Percentiles rank a stretch among this genome's conserved stretches.
Conservation (phyloP, 2,329 filamentous ascomycete genomes). For the Colletotrichum chlorophyti region DNA sequence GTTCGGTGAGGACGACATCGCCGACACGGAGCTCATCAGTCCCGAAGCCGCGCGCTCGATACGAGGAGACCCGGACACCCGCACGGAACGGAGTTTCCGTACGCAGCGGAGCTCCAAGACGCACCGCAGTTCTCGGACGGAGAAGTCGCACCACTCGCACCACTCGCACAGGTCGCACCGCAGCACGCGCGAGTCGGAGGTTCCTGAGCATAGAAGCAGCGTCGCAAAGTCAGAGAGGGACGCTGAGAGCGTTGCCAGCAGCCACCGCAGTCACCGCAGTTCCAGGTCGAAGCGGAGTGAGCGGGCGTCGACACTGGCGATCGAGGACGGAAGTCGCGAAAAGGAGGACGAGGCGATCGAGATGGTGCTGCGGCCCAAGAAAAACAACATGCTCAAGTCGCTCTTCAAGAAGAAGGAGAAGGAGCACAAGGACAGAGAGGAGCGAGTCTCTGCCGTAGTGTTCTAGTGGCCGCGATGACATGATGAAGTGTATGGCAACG, state of each 20-base stretch:
- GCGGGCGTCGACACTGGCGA: conserved; percentile 38
- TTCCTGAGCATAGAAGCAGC: conserved; percentile 33
- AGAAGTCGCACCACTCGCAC: conserved; percentile 38
- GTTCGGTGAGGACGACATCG: conserved; percentile 52
- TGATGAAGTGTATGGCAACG: no score
- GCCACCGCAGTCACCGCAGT: conserved; percentile 40
- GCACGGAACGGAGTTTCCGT: conserved; percentile 42
- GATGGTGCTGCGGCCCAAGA: conserved; percentile 53
- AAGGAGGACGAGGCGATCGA: conserved; percentile 41
- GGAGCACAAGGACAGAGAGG: conserved; percentile 43
- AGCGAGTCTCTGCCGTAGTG: conserved; percentile 26
- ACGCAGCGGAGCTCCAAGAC: conserved; percentile 36
- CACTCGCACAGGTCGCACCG: conserved; percentile 36
- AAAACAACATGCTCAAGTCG: conserved; percentile 63
- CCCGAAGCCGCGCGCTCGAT: conserved; percentile 59
- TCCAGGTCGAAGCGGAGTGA: conserved; percentile 40
- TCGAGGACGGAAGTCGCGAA: conserved; percentile 46
- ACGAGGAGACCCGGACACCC: conserved; percentile 49
- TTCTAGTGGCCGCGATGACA: conserved; percentile 17
- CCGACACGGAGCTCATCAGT: conserved; percentile 64
- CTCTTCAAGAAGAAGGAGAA: conserved; percentile 62
- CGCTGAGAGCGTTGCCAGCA: conserved; percentile 46
- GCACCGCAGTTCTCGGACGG: conserved; percentile 34
- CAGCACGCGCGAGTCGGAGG: conserved; percentile 33
- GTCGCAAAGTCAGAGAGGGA: conserved; percentile 31